Evolutionary conservation across 2,329 filamentous ascomycete genomes (phyloP).

Genomic region (Emmonsia crescens): DNA sequence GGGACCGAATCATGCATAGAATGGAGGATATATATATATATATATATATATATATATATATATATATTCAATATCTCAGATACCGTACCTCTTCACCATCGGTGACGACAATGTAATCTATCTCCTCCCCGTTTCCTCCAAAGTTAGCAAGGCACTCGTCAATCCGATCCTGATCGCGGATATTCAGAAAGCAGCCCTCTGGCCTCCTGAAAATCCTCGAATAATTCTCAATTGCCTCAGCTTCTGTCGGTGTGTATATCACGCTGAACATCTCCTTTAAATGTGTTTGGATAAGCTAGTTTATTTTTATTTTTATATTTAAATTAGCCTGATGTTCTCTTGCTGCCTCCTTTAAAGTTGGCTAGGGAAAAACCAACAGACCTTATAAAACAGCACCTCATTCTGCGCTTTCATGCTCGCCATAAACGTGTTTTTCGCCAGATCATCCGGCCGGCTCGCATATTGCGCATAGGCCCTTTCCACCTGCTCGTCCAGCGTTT

Average conservation of each 20-base stretch:
- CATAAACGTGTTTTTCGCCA: slow-evolving; percentile 82
- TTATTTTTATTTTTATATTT: neutral
- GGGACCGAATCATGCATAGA: neutral
- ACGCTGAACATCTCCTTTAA: slow-evolving; percentile 79
- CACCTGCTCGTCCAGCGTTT: slow-evolving; percentile 66
- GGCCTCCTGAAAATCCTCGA: slow-evolving; percentile 66
- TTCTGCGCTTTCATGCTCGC: slow-evolving; percentile 79
- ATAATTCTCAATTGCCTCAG: slow-evolving; percentile 77
- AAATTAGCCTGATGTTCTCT: too few relatives aligned
- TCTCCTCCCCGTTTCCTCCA: slow-evolving; percentile 54
- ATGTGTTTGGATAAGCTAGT: slow-evolving; percentile 60
- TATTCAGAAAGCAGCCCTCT: slow-evolving; percentile 71
- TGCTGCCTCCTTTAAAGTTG: neutral
- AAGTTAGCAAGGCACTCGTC: slow-evolving; percentile 57
- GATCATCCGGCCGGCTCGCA: slow-evolving; percentile 46
- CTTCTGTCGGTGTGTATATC: slow-evolving; percentile 87
- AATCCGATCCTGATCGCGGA: slow-evolving; percentile 56
- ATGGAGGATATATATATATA: neutral
- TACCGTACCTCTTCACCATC: slow-evolving; percentile 45
- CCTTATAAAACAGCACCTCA: slow-evolving; percentile 67
- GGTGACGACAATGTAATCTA: slow-evolving; percentile 81
- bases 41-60: too few relatives aligned
- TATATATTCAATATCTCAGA: neutral
- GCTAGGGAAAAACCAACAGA: slow-evolving; percentile 25
- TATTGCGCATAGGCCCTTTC: slow-evolving; percentile 75